A percentile compares a stretch with the other conserved stretches of the same genome.
Conservation (phyloP, 2,329 filamentous ascomycete species). For the Ilyonectria sp. region DNA sequence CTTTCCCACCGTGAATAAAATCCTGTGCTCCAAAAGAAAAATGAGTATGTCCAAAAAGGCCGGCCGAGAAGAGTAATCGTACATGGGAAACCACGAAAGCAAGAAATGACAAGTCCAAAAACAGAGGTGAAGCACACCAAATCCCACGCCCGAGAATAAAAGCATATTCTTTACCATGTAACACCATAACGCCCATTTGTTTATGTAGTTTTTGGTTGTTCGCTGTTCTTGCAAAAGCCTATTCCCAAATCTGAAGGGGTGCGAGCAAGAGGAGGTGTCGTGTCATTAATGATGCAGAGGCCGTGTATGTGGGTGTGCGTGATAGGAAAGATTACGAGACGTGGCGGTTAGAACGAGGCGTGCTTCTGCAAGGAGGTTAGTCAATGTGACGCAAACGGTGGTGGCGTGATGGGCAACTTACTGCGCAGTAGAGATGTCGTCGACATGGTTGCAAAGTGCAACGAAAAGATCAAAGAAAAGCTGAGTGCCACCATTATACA, state of each 20-base stretch:
- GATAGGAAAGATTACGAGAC: conserved; percentile 45
- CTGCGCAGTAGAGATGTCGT: conserved; percentile 73
- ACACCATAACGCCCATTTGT: conserved; percentile 39
- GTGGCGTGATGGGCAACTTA: conserved; percentile 54
- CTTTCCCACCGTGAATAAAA: conserved; percentile 28
- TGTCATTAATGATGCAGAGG: conserved; percentile 45
- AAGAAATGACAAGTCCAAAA: conserved; percentile 27
- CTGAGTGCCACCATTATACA: conserved; percentile 86
- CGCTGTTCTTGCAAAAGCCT: conserved; percentile 32
- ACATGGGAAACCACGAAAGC: conserved; percentile 49
- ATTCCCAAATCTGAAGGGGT: conserved; percentile 25
- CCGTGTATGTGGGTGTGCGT: conserved; percentile 13
- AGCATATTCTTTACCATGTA: conserved; percentile 21
- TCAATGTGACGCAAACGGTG: background rate
- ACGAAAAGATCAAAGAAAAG: conserved; percentile 96
- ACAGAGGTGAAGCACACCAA: conserved; percentile 27
- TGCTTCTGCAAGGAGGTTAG: conserved; percentile 49
- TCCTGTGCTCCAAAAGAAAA: conserved; percentile 33
- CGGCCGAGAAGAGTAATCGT: conserved; percentile 51
- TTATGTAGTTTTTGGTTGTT: conserved; percentile 40
- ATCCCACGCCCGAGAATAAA: conserved; percentile 21
- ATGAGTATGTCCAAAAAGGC: conserved; percentile 26
- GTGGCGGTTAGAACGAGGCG: conserved; percentile 64
- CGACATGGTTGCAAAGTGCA: conserved; percentile 92
- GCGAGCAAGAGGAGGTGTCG: conserved; percentile 29